Base-by-base conservation (phyloP, 2,329 filamentous ascomycete genomes). In the Claviceps capensis region DNA sequence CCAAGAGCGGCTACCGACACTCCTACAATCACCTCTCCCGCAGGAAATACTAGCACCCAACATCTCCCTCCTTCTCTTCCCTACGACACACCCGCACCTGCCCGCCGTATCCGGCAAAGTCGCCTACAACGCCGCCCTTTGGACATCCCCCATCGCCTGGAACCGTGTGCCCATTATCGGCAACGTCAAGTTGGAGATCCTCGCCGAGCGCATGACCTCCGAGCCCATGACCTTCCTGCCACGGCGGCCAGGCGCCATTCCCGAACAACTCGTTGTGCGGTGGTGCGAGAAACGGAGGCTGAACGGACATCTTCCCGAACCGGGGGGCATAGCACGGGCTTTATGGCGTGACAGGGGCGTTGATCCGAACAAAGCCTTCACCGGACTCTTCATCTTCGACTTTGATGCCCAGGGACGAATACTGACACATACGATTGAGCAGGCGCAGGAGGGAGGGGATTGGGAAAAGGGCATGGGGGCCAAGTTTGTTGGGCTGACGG, bases 101-200 rank as follows among this genome's bases (percentile, higher is more conserved):
- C 93, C 93, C 37, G 86, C 82, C n/a, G 93, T 97, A 42, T 88
- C 87, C 30, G 93, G 93, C 50, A 82, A 86, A 47, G 85, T 96
- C 38, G 85, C 88, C 47, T 98, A 98, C 67, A 86, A 86, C 38
- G 91, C 93, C 17, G 93, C 93, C 2, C 74, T 98, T 40, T 97
- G 90, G 90, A 96, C 93, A 0, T 89, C 90, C 0, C 93, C 93
- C 0, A 85, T 98, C 49, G 91, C 90, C 34, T 98, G 93, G 93
- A 94, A 94, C 62, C 82, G 87, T 30, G 78, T 98, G 1, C 93
- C 93, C 2, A 80, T 97, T 19, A 78, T 96, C 36, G 90, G 91
- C 58, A 95, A 95, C 62, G 88, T 96, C 45, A 83, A 82, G 59
- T 78, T 98, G 11, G 82, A 88, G 60, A 93, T 98, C 50, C 69